A percentile compares a stretch with the other conserved stretches of the same genome.
phyloP scores from a whole-genome alignment of 176 grass and related monocot species.

The Musa troglodytarum region DNA sequence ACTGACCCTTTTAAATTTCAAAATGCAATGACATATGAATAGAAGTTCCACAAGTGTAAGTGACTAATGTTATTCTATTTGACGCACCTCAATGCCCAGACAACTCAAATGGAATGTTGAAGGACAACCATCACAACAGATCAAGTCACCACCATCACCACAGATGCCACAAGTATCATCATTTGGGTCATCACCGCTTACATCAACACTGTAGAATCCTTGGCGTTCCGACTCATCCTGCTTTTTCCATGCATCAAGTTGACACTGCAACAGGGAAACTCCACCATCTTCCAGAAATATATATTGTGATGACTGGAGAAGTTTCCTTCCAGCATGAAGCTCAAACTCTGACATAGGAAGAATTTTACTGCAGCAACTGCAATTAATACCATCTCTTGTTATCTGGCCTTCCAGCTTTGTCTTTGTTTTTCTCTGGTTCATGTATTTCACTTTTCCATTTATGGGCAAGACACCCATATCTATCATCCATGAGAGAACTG shows the following conservation, averaged over 20 bases:
- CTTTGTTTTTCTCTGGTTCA: slow-evolving; percentile 57
- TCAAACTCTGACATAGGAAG: slow-evolving; percentile 70
- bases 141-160: slow-evolving; percentile 81
- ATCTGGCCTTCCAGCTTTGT: slow-evolving; percentile 62
- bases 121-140: slow-evolving; percentile 77
- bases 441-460: slow-evolving; percentile 62
- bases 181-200: slow-evolving; percentile 54
- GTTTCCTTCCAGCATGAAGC: slow-evolving; percentile 94
- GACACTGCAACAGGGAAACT: slow-evolving; percentile 63
- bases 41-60: background rate
- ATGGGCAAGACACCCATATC: slow-evolving; percentile 65
- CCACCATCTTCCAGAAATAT: slow-evolving; percentile 50
- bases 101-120: slow-evolving; percentile 90
- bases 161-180: slow-evolving; percentile 95
- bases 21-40: background rate
- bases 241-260: slow-evolving; percentile 76
- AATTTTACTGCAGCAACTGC: slow-evolving; percentile 81
- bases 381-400: slow-evolving; percentile 76
- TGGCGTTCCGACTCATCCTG: slow-evolving; percentile 46
- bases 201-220: slow-evolving; percentile 62
- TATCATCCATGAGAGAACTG: slow-evolving; percentile 89
- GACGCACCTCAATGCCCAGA: slow-evolving; percentile 70
- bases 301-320: slow-evolving; percentile 49
- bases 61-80: slow-evolving; percentile 3
- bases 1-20: background rate